Percentiles rank a stretch among this genome's conserved stretches.
These are phyloP conservation scores for Aspergillus indologenus DNA, from an alignment of 495 filamentous ascomycete genomes.

Conservation along the genomic window DNA sequence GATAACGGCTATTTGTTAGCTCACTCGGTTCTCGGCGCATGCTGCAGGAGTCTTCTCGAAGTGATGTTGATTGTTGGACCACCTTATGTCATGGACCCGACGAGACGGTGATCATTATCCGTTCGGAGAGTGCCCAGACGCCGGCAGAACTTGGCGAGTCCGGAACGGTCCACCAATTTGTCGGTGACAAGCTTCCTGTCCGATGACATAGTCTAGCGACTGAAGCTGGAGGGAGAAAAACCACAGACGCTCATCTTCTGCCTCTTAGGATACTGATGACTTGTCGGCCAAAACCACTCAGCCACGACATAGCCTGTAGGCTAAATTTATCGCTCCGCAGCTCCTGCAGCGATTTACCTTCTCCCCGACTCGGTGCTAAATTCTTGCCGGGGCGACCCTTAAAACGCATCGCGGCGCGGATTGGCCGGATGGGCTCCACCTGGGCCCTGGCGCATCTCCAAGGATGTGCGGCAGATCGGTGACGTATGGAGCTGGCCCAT, in stretches of 20 bases:
- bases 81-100: neutral
- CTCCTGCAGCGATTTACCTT: neutral
- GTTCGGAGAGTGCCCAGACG: neutral
- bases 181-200: neutral
- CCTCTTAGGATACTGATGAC: neutral
- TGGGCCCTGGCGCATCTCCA: neutral
- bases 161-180: neutral
- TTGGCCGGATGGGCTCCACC: neutral
- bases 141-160: neutral
- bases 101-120: neutral
- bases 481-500: neutral
- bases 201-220: neutral
- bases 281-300: neutral
- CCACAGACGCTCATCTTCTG: neutral
- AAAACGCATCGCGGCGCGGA: neutral
- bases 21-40: neutral
- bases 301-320: neutral
- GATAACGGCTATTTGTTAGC: too few relatives aligned
- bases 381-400: neutral
- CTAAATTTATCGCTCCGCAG: neutral
- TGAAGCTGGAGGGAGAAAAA: neutral
- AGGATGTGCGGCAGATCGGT: neutral
- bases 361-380: neutral
- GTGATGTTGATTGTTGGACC: neutral
- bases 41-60: neutral